Base-by-base conservation (phyloP, 345 rosid species). In the Aquilaria yunnanensis region DNA sequence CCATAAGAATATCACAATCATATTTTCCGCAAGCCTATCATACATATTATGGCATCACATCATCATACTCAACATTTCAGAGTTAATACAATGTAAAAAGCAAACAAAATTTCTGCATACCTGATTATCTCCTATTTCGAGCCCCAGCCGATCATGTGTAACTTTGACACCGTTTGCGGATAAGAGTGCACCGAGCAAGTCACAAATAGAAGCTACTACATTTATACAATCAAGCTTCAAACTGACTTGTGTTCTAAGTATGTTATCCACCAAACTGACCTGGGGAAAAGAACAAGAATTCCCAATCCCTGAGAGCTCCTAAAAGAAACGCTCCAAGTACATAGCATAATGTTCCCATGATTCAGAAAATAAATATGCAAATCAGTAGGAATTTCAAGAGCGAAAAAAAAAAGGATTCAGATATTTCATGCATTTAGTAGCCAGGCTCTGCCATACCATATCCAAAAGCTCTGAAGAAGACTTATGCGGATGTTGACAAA, bases 201-300 rank as follows among this genome's bases (percentile, higher is more conserved):
- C 64, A 67, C 75, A 70, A 51, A 80, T 68, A 61, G 85, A 83
- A 68, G 73, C 78, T 66, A 93, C 68, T 53, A 90, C 59, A 65
- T 80, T 76, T 72, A 59, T 63, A 80, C 96, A 84, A 74, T 86
- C 84, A 62, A 82, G 85, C 79, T 83, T 93, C 61, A 62, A 75
- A 79, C 70, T 76, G 33, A 57, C 69, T 72, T 67, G 85, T 51
- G 58, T 79, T 76, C 70, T 75, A 61, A 78, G 64, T 90, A 85
- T 78, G 74, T 59, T 73, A 70, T 75, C 72, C 77, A 90, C 66
- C 49, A 70, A 69, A 60, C 71, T 72, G 61, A 90, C 88, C 98
- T 93, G 72, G 14, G 30, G 57, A 32, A 60, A 9, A 70, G 43
- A 37, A 37, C 43, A 62, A 34, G 49, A 29, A 47, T 23, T 23